Conservation (phyloP, 2,329 filamentous ascomycete species). For the Mycosphaerella arachidis region DNA sequence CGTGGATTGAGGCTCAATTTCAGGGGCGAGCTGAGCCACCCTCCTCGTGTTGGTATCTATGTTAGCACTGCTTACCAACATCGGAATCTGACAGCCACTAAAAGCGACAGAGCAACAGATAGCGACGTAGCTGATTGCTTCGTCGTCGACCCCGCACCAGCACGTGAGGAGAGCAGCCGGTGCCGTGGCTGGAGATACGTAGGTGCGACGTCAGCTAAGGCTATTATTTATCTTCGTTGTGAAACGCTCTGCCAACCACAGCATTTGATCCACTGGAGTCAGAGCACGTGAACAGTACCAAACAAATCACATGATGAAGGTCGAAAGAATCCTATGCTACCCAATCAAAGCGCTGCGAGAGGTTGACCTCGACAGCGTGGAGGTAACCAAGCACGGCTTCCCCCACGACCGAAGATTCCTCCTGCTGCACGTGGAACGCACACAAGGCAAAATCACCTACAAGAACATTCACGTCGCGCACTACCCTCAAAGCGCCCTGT, state of each 20-base stretch:
- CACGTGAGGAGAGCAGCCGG: neutral
- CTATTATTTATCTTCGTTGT: neutral
- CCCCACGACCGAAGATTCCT: conserved; percentile 43
- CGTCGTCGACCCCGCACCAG: conserved; percentile 1
- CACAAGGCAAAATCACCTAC: conserved; percentile 23
- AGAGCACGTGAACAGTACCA: neutral
- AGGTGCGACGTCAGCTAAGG: neutral
- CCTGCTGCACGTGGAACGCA: conserved; percentile 37
- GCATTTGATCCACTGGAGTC: neutral
- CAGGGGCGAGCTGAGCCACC: neutral
- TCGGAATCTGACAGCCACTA: neutral
- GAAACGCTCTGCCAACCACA: neutral
- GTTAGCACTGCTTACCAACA: neutral
- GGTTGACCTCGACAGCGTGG: conserved; percentile 35
- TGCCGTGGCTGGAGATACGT: neutral
- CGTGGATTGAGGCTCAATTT: neutral
- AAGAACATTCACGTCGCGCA: conserved; percentile 42
- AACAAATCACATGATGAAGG: conserved; percentile 22
- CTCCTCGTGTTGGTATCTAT: neutral
- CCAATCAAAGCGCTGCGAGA: conserved; percentile 46
- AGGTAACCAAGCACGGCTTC: conserved; percentile 44
- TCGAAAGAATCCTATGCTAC: conserved; percentile 42
- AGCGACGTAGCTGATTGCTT: neutral
- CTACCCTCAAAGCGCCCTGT: conserved; percentile 40
- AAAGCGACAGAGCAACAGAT: neutral